Percentiles rank a stretch among this genome's conserved stretches.
These are phyloP conservation scores for Begonia fuchsioides DNA, from an alignment of 306 rosid genomes.

Conservation along the genomic window DNA sequence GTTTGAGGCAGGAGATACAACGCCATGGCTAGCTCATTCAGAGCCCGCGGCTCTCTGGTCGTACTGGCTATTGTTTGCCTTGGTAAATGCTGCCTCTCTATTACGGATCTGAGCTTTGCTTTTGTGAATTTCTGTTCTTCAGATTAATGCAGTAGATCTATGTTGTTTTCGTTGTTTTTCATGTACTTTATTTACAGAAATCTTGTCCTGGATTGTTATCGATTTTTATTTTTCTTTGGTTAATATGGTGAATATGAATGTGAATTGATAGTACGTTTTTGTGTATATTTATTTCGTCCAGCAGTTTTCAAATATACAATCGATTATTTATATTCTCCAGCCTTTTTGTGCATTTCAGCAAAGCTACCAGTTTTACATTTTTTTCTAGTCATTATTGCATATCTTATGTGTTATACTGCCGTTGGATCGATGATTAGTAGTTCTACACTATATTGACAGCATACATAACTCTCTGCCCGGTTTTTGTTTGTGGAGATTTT, in stretches of 20 bases:
- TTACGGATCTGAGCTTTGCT: slow-evolving; percentile 28
- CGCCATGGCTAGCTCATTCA: slow-evolving; percentile 59
- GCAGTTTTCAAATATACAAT: no score
- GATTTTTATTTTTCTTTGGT: not conserved
- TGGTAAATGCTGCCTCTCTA: slow-evolving; percentile 24
- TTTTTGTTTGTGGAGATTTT: no score
- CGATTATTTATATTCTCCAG: no score
- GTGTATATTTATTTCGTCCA: not conserved
- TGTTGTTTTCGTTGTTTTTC: not conserved
- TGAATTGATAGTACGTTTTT: not conserved
- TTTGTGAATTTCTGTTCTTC: not conserved
- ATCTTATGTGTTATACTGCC: no score
- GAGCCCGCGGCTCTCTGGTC: slow-evolving; percentile 46
- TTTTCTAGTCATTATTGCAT: no score
- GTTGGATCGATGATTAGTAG: no score
- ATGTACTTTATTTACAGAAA: not conserved
- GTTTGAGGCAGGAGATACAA: slow-evolving; percentile 1
- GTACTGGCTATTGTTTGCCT: slow-evolving; percentile 48
- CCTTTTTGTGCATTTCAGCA: no score
- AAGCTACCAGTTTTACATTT: no score
- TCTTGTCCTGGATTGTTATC: not conserved
- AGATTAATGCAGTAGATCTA: slow-evolving; percentile 22
- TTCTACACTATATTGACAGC: no score
- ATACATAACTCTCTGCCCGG: no score
- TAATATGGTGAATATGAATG: not conserved